Conservation (phyloP, 2,329 filamentous ascomycete genomes). For the Beauveria rudraprayagi region DNA sequence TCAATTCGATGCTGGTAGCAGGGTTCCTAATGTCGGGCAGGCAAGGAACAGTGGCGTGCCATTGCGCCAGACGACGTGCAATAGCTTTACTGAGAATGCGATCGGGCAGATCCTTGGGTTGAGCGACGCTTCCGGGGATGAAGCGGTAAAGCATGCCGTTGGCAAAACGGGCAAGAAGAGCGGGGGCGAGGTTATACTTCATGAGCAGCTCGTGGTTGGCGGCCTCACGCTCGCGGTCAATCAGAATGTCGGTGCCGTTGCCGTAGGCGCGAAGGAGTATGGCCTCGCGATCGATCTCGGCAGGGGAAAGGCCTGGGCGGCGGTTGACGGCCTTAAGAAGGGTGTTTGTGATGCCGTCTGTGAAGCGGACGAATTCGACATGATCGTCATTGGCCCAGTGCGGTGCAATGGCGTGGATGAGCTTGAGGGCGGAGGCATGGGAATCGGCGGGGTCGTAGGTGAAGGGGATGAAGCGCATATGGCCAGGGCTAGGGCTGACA, state of each 20-base stretch:
- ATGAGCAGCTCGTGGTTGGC: slow-evolving; percentile 81
- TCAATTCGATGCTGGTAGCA: slow-evolving; percentile 18
- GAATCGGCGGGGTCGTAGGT: slow-evolving; percentile 72
- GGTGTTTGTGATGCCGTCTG: slow-evolving; percentile 97
- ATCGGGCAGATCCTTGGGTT: slow-evolving; percentile 69
- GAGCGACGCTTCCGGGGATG: slow-evolving; percentile 72
- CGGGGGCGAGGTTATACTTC: slow-evolving; percentile 72
- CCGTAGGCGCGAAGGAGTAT: slow-evolving; percentile 90
- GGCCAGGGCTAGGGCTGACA: slow-evolving; percentile 27
- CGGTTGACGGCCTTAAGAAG: slow-evolving; percentile 70
- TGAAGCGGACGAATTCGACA: slow-evolving; percentile 84
- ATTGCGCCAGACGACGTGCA: slow-evolving; percentile 77
- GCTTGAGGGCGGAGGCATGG: slow-evolving; percentile 66
- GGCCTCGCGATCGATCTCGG: slow-evolving; percentile 73
- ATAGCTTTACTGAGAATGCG: slow-evolving; percentile 74
- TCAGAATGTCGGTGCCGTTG: slow-evolving; percentile 86
- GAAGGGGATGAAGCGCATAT: slow-evolving; percentile 60
- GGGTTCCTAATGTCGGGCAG: slow-evolving; percentile 30
- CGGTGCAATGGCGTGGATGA: slow-evolving; percentile 73
- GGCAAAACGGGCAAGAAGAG: slow-evolving; percentile 82
- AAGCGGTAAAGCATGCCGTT: slow-evolving; percentile 95
- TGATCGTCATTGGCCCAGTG: slow-evolving; percentile 73
- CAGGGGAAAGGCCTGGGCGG: slow-evolving; percentile 55
- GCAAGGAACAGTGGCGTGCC: slow-evolving; percentile 72
- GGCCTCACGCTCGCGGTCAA: slow-evolving; percentile 82